phyloP scores from a whole-genome alignment of 1,139 yeast genomes.

The Arxiozyma slooffiae region DNA sequence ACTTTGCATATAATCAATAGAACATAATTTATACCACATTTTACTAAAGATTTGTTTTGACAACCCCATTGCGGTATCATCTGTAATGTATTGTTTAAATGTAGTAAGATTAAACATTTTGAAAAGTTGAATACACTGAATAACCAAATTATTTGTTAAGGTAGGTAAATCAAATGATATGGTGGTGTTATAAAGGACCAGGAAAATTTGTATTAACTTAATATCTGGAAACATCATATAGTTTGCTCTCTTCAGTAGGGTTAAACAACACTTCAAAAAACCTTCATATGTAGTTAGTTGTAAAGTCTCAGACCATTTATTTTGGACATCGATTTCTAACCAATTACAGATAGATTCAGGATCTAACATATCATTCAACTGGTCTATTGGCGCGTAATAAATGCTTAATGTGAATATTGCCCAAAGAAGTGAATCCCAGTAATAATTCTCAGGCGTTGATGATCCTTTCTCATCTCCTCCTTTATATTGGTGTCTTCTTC shows the following conservation, averaged over 20 bases:
- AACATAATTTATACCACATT: slow-evolving; percentile 24
- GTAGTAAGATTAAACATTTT: slow-evolving; percentile 19
- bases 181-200: slow-evolving; percentile 22
- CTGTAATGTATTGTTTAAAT: slow-evolving; percentile 16
- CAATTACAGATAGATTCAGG: slow-evolving; percentile 8
- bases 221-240: slow-evolving; percentile 22
- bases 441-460: slow-evolving; percentile 17
- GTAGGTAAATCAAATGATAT: slow-evolving; percentile 11
- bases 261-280: slow-evolving; percentile 14
- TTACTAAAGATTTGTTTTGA: slow-evolving; percentile 21
- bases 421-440: slow-evolving; percentile 25
- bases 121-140: slow-evolving; percentile 20
- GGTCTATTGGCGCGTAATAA: slow-evolving; percentile 21
- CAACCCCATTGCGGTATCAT: slow-evolving; percentile 17
- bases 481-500: slow-evolving; percentile 9
- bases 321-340: slow-evolving; percentile 5
- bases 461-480: not conserved
- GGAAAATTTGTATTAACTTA: slow-evolving; percentile 20
- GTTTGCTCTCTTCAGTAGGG: slow-evolving; percentile 14
- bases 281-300: slow-evolving; percentile 10
- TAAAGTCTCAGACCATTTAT: slow-evolving; percentile 13
- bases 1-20: slow-evolving; percentile 22
- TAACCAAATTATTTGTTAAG: slow-evolving; percentile 15
- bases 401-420: slow-evolving; percentile 23
- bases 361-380: slow-evolving; percentile 10